Conservation (phyloP, 306 rosid species). For the Biancaea sappan region DNA sequence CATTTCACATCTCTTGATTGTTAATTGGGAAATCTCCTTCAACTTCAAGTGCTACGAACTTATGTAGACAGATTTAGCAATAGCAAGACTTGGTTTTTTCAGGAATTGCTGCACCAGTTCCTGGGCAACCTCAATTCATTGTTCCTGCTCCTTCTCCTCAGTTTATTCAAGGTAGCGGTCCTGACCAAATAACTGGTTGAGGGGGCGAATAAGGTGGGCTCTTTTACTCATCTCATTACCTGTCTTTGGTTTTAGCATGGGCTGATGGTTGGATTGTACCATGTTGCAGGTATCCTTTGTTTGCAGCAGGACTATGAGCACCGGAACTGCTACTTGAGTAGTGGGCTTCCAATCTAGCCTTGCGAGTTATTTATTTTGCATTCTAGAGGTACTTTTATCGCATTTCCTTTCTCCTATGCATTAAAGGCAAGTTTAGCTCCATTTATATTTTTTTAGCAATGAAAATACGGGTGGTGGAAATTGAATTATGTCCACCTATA, state of each 20-base stretch:
- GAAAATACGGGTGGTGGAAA: background rate
- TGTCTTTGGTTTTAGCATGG: constrained; percentile 20
- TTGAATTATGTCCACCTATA: background rate
- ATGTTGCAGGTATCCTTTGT: constrained; percentile 68
- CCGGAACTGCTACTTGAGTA: constrained; percentile 97
- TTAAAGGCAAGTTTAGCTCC: background rate
- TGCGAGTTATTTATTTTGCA: constrained; percentile 91
- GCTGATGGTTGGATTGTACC: constrained; percentile 23
- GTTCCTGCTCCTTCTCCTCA: constrained; percentile 75
- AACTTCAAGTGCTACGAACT: constrained; percentile 2
- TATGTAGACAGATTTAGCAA: background rate
- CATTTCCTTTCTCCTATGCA: background rate
- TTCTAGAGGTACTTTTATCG: constrained; percentile 73
- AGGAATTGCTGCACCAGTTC: constrained; percentile 81
- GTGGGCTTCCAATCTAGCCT: constrained; percentile 95
- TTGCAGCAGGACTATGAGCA: constrained; percentile 99
- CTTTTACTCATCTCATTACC: constrained; percentile 6
- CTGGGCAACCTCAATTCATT: constrained; percentile 78
- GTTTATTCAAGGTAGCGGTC: constrained; percentile 76
- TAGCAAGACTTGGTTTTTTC: constrained; percentile 28
- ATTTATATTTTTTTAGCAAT: no score
- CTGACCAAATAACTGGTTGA: constrained; percentile 87
- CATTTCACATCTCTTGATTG: background rate
- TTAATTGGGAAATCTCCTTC: background rate
- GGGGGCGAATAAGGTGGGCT: constrained; percentile 70